Conservation (phyloP, 2,329 filamentous ascomycete species). For the Elsinoe perseae region DNA sequence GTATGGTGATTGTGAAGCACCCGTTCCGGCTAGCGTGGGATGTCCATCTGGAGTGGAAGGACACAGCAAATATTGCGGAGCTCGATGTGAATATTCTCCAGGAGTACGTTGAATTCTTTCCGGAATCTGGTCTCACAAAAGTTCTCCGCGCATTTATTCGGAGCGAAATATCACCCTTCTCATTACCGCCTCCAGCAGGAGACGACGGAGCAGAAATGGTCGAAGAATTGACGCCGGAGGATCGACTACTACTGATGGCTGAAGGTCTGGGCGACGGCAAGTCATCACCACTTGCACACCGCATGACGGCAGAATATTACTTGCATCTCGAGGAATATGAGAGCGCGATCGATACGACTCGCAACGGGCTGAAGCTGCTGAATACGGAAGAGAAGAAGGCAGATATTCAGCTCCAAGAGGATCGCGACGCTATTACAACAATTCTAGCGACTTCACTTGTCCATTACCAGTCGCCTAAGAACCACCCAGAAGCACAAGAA, state of each 20-base stretch:
- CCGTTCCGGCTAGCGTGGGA: slow-evolving; percentile 87
- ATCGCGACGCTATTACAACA: slow-evolving; percentile 64
- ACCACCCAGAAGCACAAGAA: slow-evolving; percentile 80
- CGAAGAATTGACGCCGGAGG: slow-evolving; percentile 62
- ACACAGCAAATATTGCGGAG: slow-evolving; percentile 63
- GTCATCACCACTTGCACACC: slow-evolving; percentile 72
- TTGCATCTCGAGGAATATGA: slow-evolving; percentile 78
- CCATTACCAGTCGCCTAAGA: slow-evolving; percentile 78
- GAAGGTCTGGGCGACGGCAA: slow-evolving; percentile 43
- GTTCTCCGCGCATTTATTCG: slow-evolving; percentile 74
- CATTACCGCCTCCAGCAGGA: slow-evolving; percentile 50
- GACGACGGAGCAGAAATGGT: slow-evolving; percentile 43
- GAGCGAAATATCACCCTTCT: slow-evolving; percentile 78
- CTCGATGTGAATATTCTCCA: slow-evolving; percentile 72
- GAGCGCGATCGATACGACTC: slow-evolving; percentile 68
- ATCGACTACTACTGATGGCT: slow-evolving; percentile 72
- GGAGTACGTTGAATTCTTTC: slow-evolving; percentile 77
- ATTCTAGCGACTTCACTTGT: slow-evolving; percentile 82
- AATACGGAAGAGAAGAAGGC: slow-evolving; percentile 55
- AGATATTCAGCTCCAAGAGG: slow-evolving; percentile 61
- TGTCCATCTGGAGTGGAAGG: slow-evolving; percentile 81
- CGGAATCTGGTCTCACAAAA: slow-evolving; percentile 71
- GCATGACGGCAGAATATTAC: slow-evolving; percentile 77
- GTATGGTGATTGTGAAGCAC: slow-evolving; percentile 95
- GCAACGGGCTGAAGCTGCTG: slow-evolving; percentile 60